These are phyloP conservation scores for Gnomoniopsis sp. DNA, from an alignment of 2,329 filamentous ascomycete genomes.

Conservation along the genomic window DNA sequence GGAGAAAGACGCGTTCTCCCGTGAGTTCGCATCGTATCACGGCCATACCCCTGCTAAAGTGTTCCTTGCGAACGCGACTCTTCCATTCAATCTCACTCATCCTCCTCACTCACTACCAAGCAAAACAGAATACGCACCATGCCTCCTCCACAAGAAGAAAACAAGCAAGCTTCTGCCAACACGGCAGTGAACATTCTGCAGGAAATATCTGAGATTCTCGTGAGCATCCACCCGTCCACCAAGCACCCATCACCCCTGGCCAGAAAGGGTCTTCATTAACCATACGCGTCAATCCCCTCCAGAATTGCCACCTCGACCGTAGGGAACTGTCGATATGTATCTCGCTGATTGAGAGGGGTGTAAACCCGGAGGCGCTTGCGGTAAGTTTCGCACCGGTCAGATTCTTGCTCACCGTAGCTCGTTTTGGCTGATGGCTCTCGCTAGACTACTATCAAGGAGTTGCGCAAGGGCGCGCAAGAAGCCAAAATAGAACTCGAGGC, in stretches of 20 bases:
- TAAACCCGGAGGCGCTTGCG: slow-evolving; percentile 91
- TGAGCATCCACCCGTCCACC: slow-evolving; percentile 40
- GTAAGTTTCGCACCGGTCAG: slow-evolving; percentile 56
- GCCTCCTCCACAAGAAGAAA: slow-evolving; percentile 38
- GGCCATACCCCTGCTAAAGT: too few relatives aligned
- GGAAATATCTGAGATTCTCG: slow-evolving; percentile 85
- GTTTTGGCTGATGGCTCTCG: neutral
- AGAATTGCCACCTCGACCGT: slow-evolving; percentile 94
- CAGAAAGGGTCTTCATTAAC: too few relatives aligned
- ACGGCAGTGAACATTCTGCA: slow-evolving; percentile 80
- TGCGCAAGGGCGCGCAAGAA: slow-evolving; percentile 54
- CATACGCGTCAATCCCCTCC: neutral
- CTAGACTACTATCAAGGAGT: slow-evolving; percentile 58
- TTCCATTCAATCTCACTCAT: neutral
- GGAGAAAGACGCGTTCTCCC: too few relatives aligned
- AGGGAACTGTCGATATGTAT: slow-evolving; percentile 92
- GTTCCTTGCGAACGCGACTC: neutral
- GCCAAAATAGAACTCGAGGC: slow-evolving; percentile 38
- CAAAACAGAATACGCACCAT: slow-evolving; percentile 22
- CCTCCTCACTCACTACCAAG: neutral
- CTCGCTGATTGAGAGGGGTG: slow-evolving; percentile 93
- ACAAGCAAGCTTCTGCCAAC: slow-evolving; percentile 73
- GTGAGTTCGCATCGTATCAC: too few relatives aligned
- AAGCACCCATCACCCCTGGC: neutral
- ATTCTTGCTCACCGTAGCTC: neutral